phyloP scores from a whole-genome alignment of 192 early-diverging fungal species.

The Dimargaris xerosporica region DNA sequence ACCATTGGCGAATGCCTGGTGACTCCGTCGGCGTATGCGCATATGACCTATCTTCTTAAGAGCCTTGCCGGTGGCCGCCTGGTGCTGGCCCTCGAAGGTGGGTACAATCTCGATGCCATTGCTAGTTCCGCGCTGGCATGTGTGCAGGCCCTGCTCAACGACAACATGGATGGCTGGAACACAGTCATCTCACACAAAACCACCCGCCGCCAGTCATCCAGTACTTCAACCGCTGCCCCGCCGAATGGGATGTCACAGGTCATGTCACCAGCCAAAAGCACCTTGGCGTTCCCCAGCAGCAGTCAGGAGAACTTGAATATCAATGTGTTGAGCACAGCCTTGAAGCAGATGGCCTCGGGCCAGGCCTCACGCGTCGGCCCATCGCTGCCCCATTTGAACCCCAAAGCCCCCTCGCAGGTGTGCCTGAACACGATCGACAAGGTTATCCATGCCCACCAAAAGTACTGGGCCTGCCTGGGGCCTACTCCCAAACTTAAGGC shows the following conservation, averaged over 20 bases:
- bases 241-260: not conserved
- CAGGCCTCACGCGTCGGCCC: not conserved
- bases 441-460: slow-evolving; percentile 1
- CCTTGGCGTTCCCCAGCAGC: not conserved
- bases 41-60: slow-evolving; percentile 75
- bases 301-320: not conserved
- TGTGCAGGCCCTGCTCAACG: slow-evolving; percentile 50
- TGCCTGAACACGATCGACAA: not conserved
- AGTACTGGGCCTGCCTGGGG: not conserved
- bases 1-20: slow-evolving; percentile 70
- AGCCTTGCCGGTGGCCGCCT: slow-evolving; percentile 50
- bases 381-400: not conserved
- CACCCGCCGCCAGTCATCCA: not conserved
- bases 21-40: slow-evolving; percentile 63
- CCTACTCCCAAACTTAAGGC: too few relatives aligned
- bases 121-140: slow-evolving; percentile 63
- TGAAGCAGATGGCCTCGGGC: not conserved
- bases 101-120: slow-evolving; percentile 67
- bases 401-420: not conserved
- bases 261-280: not conserved
- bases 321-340: not conserved
- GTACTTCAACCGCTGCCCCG: too few relatives aligned
- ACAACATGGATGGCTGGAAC: slow-evolving; percentile 21
- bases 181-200: slow-evolving; percentile 16
- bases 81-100: slow-evolving; percentile 75